Evolutionary conservation across 2,329 filamentous ascomycete genomes (phyloP).

Genomic region (Hymenoscyphus albidus): DNA sequence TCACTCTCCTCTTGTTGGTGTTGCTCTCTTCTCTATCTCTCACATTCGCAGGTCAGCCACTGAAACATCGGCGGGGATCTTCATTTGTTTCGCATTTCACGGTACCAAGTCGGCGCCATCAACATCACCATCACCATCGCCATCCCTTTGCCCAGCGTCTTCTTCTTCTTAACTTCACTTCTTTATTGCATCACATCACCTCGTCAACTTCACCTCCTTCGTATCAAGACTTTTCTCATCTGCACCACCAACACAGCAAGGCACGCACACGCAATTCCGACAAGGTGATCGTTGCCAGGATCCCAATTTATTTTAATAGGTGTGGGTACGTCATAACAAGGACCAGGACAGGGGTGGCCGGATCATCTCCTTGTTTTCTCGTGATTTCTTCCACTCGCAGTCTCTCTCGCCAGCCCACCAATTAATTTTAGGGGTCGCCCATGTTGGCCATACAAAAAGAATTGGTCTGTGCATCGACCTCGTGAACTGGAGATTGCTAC

Average conservation of each 20-base stretch:
- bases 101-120: neutral
- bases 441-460: neutral
- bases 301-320: neutral
- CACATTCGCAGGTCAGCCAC: neutral
- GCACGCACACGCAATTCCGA: neutral
- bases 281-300: neutral
- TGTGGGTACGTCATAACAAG: constrained; percentile 1
- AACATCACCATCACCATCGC: neutral
- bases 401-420: neutral
- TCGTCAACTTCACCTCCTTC: neutral
- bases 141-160: neutral
- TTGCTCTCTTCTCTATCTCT: no score
- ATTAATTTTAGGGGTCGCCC: constrained; percentile 1
- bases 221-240: neutral
- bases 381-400: constrained; percentile 2
- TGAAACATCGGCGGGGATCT: constrained; percentile 10
- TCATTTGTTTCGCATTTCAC: neutral
- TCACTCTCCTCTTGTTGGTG: no score
- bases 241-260: neutral
- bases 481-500: neutral
- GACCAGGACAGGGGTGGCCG: neutral
- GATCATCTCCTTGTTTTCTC: constrained; percentile 2
- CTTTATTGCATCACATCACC: neutral
- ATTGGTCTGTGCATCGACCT: neutral
- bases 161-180: neutral